Conservation (phyloP, 352 stramenopile species). For the Globisporangium radiosum region DNA sequence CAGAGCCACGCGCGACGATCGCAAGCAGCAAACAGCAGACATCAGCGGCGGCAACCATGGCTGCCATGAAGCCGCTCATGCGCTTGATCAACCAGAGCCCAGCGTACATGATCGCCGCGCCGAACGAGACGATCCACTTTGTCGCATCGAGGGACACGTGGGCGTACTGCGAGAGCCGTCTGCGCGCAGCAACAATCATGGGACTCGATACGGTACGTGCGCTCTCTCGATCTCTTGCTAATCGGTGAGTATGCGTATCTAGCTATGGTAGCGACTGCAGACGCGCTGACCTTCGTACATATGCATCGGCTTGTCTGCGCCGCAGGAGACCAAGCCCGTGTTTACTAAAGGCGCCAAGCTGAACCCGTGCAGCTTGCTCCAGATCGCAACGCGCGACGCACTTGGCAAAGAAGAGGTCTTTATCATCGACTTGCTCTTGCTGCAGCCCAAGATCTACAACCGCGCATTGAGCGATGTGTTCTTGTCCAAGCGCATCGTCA, state of each 20-base stretch:
- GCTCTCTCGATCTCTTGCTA: background rate
- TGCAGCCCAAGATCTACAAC: conserved; percentile 59
- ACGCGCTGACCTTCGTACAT: background rate
- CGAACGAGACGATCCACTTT: conserved; percentile 36
- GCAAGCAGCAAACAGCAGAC: background rate
- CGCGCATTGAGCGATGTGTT: conserved; percentile 46
- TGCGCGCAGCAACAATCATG: conserved; percentile 44
- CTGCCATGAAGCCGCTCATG: conserved; percentile 23
- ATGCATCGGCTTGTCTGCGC: background rate
- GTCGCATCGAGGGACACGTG: conserved; percentile 38
- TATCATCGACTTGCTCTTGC: conserved; percentile 56
- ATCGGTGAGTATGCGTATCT: background rate
- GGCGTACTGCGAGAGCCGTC: conserved; percentile 36
- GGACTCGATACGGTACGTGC: conserved; percentile 64
- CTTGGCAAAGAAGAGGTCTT: conserved; percentile 58
- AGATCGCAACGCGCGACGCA: conserved; percentile 55
- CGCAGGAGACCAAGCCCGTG: conserved; percentile 58
- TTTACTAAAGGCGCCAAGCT: conserved; percentile 28
- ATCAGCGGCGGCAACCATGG: background rate
- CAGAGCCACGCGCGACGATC: too few relatives aligned
- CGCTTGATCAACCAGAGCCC: conserved; percentile 46
- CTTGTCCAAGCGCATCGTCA: conserved; percentile 55
- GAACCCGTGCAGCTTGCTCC: conserved; percentile 51
- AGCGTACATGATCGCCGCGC: conserved; percentile 41
- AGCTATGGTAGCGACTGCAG: too few relatives aligned